Percentiles rank a stretch among this genome's conserved stretches.
Conservation (phyloP, 78 protist species). For the Carpediemonas membranifera region DNA sequence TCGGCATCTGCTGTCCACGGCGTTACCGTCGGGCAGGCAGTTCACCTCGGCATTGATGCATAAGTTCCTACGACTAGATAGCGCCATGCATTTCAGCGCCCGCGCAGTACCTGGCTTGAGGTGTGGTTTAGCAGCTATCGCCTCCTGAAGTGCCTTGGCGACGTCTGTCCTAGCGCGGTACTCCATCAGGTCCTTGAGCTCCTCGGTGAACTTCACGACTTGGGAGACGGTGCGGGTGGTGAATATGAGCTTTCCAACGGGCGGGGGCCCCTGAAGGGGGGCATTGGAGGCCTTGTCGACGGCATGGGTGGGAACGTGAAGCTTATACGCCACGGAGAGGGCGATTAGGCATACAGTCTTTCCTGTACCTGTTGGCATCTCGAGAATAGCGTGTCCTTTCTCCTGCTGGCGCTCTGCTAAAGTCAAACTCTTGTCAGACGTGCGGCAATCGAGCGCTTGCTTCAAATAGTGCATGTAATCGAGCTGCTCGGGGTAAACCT, state of each 20-base stretch:
- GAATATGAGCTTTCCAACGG: conserved; percentile 62
- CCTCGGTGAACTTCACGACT: conserved; percentile 71
- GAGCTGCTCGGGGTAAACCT: conserved; percentile 92
- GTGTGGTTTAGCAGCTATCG: no score
- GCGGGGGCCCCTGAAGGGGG: background rate
- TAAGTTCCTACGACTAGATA: conserved; percentile 64
- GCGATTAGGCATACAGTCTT: conserved; percentile 86
- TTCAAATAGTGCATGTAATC: conserved; percentile 82
- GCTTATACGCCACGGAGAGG: conserved; percentile 62
- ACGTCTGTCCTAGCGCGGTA: background rate
- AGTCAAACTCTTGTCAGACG: no score
- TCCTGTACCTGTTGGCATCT: conserved; percentile 98
- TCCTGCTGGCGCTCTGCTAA: no score
- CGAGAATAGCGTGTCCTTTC: conserved; percentile 70
- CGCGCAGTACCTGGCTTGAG: no score
- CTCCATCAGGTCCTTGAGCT: conserved; percentile 38
- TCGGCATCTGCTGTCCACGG: background rate
- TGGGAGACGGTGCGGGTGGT: conserved; percentile 95
- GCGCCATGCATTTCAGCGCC: conserved; percentile 49
- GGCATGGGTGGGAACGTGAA: conserved; percentile 1
- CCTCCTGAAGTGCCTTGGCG: no score
- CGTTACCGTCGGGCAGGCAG: no score
- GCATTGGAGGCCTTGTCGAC: background rate
- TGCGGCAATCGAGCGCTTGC: conserved; percentile 54
- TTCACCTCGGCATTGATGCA: conserved; percentile 62